phyloP scores from a whole-genome alignment of 1,284 basidiomycete species.

The Ceratobasidium papillatum region DNA sequence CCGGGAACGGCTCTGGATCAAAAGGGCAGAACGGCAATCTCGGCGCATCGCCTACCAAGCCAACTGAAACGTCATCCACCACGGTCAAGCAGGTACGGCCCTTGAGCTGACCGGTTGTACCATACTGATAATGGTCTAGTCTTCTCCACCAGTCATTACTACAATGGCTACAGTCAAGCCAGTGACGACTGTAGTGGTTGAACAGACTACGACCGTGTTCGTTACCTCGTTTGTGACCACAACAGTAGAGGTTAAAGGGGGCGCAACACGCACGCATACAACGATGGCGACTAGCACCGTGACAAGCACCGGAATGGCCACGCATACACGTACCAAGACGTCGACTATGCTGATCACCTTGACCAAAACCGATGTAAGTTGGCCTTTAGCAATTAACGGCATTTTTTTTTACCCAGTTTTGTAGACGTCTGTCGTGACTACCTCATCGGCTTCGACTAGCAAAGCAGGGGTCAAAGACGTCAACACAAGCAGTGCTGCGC shows the following conservation, averaged over 20 bases:
- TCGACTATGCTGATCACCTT: slow-evolving; percentile 21
- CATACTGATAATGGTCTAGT: not conserved
- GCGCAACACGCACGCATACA: slow-evolving; percentile 22
- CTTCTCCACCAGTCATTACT: slow-evolving; percentile 9
- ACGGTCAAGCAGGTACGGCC: not conserved
- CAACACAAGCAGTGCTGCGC: not conserved
- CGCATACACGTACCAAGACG: slow-evolving; percentile 38
- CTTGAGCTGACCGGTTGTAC: not conserved
- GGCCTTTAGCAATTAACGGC: not conserved
- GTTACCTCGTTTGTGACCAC: slow-evolving; percentile 34
- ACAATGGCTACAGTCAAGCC: slow-evolving; percentile 33
- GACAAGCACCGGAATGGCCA: slow-evolving; percentile 37
- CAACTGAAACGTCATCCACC: not conserved
- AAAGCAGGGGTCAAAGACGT: slow-evolving; percentile 10
- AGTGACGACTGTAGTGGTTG: slow-evolving; percentile 27
- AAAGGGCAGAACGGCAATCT: slow-evolving; percentile 21
- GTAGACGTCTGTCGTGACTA: slow-evolving; percentile 1
- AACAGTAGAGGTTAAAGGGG: slow-evolving; percentile 18
- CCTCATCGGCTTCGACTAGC: not conserved
- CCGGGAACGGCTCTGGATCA: slow-evolving; percentile 5
- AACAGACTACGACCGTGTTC: slow-evolving; percentile 30
- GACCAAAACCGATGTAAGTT: slow-evolving; percentile 31
- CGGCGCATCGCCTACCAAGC: slow-evolving; percentile 13
- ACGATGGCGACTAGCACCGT: slow-evolving; percentile 29
- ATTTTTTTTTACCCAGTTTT: not conserved